Evolutionary conservation across 305 asterid genomes (phyloP).

Genomic region (Rubia occidens): DNA sequence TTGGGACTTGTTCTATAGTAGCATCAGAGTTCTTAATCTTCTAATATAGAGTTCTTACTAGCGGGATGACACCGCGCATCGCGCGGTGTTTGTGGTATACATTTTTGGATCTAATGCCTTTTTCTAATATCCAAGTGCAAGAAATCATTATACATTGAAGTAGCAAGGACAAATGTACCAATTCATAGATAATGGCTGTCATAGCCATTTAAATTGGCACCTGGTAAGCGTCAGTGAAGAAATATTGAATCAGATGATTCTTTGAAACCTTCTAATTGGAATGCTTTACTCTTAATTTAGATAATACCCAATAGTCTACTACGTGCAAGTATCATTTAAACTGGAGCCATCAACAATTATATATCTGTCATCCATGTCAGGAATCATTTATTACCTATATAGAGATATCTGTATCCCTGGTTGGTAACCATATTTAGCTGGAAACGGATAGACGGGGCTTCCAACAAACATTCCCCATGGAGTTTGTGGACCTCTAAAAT

Average conservation of each 20-base stretch:
- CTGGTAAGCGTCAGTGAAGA: conserved; percentile 24
- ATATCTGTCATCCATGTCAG: background rate
- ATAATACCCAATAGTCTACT: conserved; percentile 6
- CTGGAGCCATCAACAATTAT: background rate
- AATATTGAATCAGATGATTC: conserved; percentile 29
- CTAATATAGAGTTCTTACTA: too few relatives aligned
- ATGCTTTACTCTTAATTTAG: conserved; percentile 9
- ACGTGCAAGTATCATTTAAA: background rate
- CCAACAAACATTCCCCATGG: conserved; percentile 23
- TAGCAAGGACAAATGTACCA: conserved; percentile 24
- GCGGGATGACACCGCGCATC: too few relatives aligned
- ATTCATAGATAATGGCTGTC: conserved; percentile 27
- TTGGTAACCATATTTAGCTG: conserved; percentile 29
- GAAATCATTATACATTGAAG: conserved; percentile 14
- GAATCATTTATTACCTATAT: conserved; percentile 23
- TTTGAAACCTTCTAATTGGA: conserved; percentile 11
- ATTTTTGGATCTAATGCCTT: conserved; percentile 3
- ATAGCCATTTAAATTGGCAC: conserved; percentile 26
- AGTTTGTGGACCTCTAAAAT: conserved; percentile 21
- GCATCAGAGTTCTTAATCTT: too few relatives aligned
- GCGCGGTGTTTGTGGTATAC: too few relatives aligned
- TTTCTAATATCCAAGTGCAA: conserved; percentile 11
- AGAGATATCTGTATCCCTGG: conserved; percentile 27
- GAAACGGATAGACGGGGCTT: conserved; percentile 24
- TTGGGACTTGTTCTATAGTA: too few relatives aligned